Evolutionary conservation across 208 protist genomes (phyloP).

Genomic region (Tetramitus jugosus): DNA sequence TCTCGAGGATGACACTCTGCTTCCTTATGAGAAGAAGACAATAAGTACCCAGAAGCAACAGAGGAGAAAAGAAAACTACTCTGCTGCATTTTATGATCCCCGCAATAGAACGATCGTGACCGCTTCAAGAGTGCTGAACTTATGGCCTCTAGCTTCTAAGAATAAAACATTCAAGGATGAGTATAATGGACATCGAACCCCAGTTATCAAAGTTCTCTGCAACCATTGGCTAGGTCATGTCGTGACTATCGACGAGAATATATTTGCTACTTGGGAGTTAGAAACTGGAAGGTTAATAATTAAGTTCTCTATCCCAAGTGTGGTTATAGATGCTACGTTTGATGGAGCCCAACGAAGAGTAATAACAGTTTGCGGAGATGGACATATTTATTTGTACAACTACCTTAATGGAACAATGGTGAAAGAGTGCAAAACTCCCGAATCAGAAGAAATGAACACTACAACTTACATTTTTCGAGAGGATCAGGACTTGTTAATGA

Average conservation of each 20-base stretch:
- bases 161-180: neutral
- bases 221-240: neutral
- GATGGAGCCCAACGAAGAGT: neutral
- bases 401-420: neutral
- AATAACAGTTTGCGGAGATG: neutral
- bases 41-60: too few relatives aligned
- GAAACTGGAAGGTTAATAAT: neutral
- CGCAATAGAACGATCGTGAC: constrained; percentile 3
- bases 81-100: constrained; percentile 4
- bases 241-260: neutral
- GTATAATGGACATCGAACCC: constrained; percentile 1
- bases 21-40: too few relatives aligned
- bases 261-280: neutral
- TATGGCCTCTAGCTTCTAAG: constrained; percentile 1
- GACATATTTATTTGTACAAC: neutral
- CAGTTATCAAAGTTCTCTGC: neutral
- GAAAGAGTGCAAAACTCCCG: neutral
- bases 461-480: neutral
- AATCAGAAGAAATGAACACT: neutral
- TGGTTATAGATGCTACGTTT: neutral
- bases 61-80: constrained; percentile 24
- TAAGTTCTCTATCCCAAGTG: neutral
- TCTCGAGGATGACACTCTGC: constrained; percentile 13
- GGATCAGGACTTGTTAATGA: neutral
- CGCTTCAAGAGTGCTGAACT: neutral